These are phyloP conservation scores for Fusarium sp. DNA, from an alignment of 2,329 filamentous ascomycete genomes.

Conservation along the genomic window DNA sequence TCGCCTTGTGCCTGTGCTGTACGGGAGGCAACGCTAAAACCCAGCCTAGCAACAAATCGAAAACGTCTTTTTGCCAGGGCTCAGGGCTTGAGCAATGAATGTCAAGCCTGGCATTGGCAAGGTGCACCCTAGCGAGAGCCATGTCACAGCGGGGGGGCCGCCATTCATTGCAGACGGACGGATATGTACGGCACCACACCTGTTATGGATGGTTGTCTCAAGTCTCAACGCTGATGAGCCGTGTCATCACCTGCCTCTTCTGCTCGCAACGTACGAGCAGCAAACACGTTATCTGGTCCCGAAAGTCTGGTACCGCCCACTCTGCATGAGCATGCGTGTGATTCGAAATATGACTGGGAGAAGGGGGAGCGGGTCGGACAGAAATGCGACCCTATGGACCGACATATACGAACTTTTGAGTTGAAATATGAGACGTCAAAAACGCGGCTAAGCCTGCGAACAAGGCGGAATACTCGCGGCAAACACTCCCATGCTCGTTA, in stretches of 20 bases:
- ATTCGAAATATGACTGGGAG: slow-evolving; percentile 28
- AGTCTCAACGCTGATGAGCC: slow-evolving; percentile 33
- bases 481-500: slow-evolving; percentile 10
- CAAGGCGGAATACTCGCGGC: slow-evolving; percentile 36
- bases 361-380: slow-evolving; percentile 16
- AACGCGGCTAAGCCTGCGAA: slow-evolving; percentile 33
- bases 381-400: slow-evolving; percentile 23
- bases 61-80: slow-evolving; percentile 23
- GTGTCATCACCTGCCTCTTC: slow-evolving; percentile 26
- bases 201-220: slow-evolving; percentile 22
- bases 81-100: slow-evolving; percentile 9
- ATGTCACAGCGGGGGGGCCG: slow-evolving; percentile 16
- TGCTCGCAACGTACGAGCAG: slow-evolving; percentile 39
- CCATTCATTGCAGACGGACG: slow-evolving; percentile 20
- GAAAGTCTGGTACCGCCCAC: slow-evolving; percentile 45
- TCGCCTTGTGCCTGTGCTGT: slow-evolving; percentile 17
- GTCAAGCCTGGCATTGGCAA: slow-evolving; percentile 3
- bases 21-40: slow-evolving; percentile 13
- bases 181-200: slow-evolving; percentile 13
- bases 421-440: slow-evolving; percentile 35
- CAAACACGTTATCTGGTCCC: slow-evolving; percentile 39
- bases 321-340: slow-evolving; percentile 40
- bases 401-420: slow-evolving; percentile 40
- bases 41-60: slow-evolving; percentile 22
- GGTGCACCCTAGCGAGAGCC: slow-evolving; percentile 12